These are phyloP conservation scores for Striga hermonthica DNA, from an alignment of 305 asterid genomes.

Conservation along the genomic window DNA sequence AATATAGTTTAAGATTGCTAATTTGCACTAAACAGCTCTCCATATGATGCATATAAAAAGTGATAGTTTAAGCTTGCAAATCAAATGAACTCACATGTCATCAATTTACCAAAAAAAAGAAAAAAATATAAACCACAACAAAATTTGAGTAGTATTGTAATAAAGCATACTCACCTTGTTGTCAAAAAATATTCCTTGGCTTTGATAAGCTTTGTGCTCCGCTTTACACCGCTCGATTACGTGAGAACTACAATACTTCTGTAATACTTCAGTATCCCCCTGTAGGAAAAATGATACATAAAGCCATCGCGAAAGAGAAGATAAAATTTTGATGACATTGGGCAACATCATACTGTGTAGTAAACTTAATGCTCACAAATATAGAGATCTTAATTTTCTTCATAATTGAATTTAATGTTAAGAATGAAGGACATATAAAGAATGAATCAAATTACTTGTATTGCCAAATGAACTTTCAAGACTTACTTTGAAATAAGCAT, in stretches of 20 bases:
- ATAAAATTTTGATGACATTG: too few relatives aligned
- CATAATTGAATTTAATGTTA: too few relatives aligned
- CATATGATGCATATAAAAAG: too few relatives aligned
- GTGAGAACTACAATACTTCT: conserved; percentile 71
- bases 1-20: too few relatives aligned
- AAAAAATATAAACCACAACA: background rate
- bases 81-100: background rate
- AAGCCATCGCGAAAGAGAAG: background rate
- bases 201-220: conserved; percentile 72
- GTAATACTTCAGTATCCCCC: conserved; percentile 67
- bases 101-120: background rate
- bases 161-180: conserved; percentile 59
- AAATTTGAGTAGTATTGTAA: background rate
- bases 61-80: too few relatives aligned
- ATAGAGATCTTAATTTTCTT: too few relatives aligned
- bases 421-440: background rate
- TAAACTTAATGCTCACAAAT: too few relatives aligned
- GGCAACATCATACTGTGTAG: too few relatives aligned
- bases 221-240: conserved; percentile 87
- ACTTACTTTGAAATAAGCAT: conserved; percentile 82
- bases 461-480: conserved; percentile 14
- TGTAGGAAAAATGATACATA: conserved; percentile 33
- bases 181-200: conserved; percentile 70
- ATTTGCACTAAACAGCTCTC: too few relatives aligned
- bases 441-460: conserved; percentile 6